Conservation (phyloP, 495 filamentous ascomycete species). For the Amniculicola lignicola region DNA sequence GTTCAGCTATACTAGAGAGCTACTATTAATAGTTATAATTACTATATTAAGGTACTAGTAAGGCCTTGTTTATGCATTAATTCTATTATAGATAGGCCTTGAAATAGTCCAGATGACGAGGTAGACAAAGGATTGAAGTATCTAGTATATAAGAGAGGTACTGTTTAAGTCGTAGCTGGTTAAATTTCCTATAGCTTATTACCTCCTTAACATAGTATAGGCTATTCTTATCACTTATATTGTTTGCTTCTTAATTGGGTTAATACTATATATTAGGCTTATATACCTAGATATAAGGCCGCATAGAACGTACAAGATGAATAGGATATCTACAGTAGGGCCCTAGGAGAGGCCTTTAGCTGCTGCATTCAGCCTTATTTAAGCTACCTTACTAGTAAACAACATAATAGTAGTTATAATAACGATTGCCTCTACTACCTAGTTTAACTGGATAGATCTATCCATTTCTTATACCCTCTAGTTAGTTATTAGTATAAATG, state of each 20-base stretch:
- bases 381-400: not conserved
- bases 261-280: conserved; percentile 4
- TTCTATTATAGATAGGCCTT: not conserved
- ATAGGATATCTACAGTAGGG: conserved; percentile 1
- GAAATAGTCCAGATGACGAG: not conserved
- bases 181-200: conserved; percentile 3
- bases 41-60: conserved; percentile 5
- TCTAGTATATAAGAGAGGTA: conserved; percentile 8
- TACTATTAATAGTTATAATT: conserved; percentile 10
- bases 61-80: conserved; percentile 3
- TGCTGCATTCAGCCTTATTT: not conserved
- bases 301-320: conserved; percentile 1
- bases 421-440: conserved; percentile 5
- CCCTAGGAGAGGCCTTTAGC: conserved; percentile 1
- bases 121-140: conserved; percentile 3
- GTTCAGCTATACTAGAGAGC: conserved; percentile 12
- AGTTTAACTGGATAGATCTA: conserved; percentile 7
- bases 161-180: conserved; percentile 7
- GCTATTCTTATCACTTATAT: conserved; percentile 11
- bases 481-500: conserved; percentile 1
- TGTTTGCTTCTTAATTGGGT: not conserved
- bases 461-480: conserved; percentile 4
- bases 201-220: conserved; percentile 1
- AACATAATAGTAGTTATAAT: conserved; percentile 5
- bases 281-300: not conserved